A percentile compares a stretch with the other conserved stretches of the same genome.
phyloP scores from a whole-genome alignment of 1,139 yeast genomes.

The Wickerhamomyces sp. region DNA sequence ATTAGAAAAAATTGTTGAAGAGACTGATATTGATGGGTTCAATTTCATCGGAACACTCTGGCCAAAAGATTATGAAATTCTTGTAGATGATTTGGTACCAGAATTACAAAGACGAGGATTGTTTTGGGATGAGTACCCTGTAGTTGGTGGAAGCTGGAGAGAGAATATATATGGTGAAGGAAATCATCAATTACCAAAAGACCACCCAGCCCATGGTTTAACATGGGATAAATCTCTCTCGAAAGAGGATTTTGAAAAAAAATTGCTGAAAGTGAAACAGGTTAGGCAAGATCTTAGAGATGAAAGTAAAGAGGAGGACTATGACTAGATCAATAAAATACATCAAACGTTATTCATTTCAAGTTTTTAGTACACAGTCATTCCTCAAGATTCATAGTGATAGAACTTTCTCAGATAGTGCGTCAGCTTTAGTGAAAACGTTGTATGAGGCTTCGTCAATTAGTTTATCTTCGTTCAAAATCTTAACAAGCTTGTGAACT shows the following conservation, averaged over 20 bases:
- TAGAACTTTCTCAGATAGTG: conserved; percentile 7
- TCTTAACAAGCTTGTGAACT: conserved; percentile 38
- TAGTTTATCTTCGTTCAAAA: conserved; percentile 28
- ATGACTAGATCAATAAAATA: no score
- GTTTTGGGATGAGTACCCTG: conserved; percentile 28
- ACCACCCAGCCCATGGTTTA: no score
- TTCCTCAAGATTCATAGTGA: not conserved
- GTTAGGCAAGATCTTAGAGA: not conserved
- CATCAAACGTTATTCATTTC: not conserved
- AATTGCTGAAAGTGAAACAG: no score
- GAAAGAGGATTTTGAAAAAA: no score
- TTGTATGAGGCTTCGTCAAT: conserved; percentile 32
- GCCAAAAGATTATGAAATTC: conserved; percentile 30
- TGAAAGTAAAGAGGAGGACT: not conserved
- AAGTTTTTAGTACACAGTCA: not conserved
- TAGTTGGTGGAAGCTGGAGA: conserved; percentile 8
- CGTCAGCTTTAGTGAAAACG: conserved; percentile 38
- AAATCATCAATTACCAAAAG: no score
- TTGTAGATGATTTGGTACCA: conserved; percentile 29
- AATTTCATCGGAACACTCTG: conserved; percentile 28
- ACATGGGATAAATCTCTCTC: no score
- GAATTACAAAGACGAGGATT: conserved; percentile 28
- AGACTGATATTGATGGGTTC: conserved; percentile 32
- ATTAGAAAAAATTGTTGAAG: conserved; percentile 30
- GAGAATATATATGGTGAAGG: conserved; percentile 9